Percentiles rank a stretch among this genome's conserved stretches.
Evolutionary conservation across 1,139 yeast species (phyloP).

Genomic region (Taphrina wiesneri): DNA sequence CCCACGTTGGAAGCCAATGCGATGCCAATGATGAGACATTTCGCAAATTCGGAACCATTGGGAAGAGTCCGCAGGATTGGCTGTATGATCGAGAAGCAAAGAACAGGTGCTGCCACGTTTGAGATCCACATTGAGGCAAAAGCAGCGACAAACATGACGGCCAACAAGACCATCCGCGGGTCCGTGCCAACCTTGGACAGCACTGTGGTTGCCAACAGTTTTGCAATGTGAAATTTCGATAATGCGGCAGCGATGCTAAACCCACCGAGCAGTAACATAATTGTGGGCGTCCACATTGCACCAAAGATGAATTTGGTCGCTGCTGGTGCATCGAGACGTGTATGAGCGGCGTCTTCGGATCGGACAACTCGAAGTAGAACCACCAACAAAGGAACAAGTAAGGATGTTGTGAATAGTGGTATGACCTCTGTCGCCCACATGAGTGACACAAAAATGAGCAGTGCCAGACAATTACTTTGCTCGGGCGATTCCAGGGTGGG

Average conservation of each 20-base stretch:
- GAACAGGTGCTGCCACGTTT: constrained; percentile 93
- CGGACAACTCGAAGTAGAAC: constrained; percentile 73
- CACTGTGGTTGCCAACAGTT: constrained; percentile 75
- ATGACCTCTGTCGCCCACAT: constrained; percentile 94
- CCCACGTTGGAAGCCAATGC: constrained; percentile 91
- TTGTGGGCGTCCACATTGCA: constrained; percentile 93
- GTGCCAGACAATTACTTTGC: constrained; percentile 79
- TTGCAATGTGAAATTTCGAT: constrained; percentile 86
- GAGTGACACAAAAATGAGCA: constrained; percentile 73
- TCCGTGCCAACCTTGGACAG: constrained; percentile 81
- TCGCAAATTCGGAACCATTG: constrained; percentile 71
- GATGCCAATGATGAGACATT: constrained; percentile 82
- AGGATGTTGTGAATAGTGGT: constrained; percentile 81
- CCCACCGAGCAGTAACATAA: constrained; percentile 85
- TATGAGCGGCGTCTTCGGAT: constrained; percentile 54
- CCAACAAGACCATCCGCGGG: constrained; percentile 71
- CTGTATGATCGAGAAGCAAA: constrained; percentile 84
- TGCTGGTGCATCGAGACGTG: constrained; percentile 60
- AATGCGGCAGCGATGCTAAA: constrained; percentile 92
- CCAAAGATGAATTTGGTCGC: constrained; percentile 77
- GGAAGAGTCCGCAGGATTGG: constrained; percentile 83
- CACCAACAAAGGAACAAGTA: constrained; percentile 74
- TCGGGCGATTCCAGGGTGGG: constrained; percentile 57
- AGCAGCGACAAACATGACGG: constrained; percentile 81
- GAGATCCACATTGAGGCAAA: constrained; percentile 94